These are phyloP conservation scores for Wickerhamiella sergipiensis DNA, from an alignment of 805 yeast genomes.

Conservation along the genomic window DNA sequence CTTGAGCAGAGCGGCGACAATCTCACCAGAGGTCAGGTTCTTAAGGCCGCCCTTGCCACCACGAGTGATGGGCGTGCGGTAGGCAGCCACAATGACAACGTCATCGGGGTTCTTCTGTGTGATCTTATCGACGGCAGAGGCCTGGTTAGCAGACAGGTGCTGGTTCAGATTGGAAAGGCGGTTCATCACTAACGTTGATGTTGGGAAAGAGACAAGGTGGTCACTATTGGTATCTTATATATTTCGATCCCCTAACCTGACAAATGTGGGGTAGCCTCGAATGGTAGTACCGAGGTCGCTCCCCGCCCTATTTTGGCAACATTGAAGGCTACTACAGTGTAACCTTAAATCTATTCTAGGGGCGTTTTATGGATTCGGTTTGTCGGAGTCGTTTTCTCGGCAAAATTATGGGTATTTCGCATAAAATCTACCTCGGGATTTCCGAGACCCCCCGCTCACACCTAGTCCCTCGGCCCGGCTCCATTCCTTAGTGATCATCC, in stretches of 20 bases:
- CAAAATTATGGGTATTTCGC: neutral
- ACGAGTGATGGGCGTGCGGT: slow-evolving; percentile 79
- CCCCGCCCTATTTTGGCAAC: neutral
- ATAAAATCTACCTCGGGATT: neutral
- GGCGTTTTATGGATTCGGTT: too few species aligned
- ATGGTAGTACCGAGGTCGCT: neutral
- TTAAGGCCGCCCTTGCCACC: slow-evolving; percentile 81
- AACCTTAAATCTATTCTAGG: neutral
- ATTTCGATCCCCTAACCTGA: neutral
- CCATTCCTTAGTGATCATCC: neutral
- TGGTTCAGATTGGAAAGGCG: slow-evolving; percentile 22
- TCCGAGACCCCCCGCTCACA: neutral
- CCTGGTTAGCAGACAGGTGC: slow-evolving; percentile 22
- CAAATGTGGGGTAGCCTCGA: neutral
- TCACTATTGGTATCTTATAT: neutral
- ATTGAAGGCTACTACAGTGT: neutral
- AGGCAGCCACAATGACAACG: slow-evolving; percentile 80
- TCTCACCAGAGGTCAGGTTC: slow-evolving; percentile 69
- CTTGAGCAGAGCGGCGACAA: slow-evolving; percentile 50
- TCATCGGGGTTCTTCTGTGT: slow-evolving; percentile 62
- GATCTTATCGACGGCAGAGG: slow-evolving; percentile 25
- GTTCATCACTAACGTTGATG: slow-evolving; percentile 17
- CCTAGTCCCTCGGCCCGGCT: neutral
- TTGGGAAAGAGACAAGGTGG: neutral
- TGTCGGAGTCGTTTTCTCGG: neutral